These are phyloP conservation scores for Aspergillus proliferans DNA, from an alignment of 2,329 filamentous ascomycete genomes.

Conservation along the genomic window DNA sequence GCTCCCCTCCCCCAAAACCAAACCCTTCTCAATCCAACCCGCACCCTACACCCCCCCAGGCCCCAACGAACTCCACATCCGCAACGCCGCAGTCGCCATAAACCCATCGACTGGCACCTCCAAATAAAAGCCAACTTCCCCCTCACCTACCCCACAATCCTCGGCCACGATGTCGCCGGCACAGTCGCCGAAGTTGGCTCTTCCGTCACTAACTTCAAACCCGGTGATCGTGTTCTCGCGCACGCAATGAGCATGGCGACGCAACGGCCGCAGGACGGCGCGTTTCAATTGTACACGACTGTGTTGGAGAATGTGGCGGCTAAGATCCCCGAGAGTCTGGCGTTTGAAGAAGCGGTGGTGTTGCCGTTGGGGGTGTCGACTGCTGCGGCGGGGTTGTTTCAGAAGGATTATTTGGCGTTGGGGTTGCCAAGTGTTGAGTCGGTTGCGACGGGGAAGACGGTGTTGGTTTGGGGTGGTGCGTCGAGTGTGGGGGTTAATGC, in stretches of 20 bases:
- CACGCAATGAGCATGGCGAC: conserved; percentile 11
- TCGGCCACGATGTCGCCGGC: conserved; percentile 15
- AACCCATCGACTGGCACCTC: conserved; percentile 30
- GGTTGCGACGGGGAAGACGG: not conserved
- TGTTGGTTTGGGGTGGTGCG: conserved; percentile 50
- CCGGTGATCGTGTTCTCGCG: conserved; percentile 25
- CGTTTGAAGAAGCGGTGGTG: conserved; percentile 24
- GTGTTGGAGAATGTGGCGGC: conserved; percentile 13
- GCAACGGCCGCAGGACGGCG: conserved; percentile 9
- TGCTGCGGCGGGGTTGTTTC: conserved; percentile 23
- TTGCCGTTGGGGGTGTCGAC: conserved; percentile 29
- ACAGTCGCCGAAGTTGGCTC: conserved; percentile 7
- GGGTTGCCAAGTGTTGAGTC: conserved; percentile 4
- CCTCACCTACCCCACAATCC: conserved; percentile 9
- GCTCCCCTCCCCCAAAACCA: conserved; percentile 8
- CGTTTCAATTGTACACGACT: conserved; percentile 28
- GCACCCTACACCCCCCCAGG: conserved; percentile 8
- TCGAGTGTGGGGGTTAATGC: conserved; percentile 41
- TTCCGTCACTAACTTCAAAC: conserved; percentile 8
- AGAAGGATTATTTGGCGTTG: conserved; percentile 18
- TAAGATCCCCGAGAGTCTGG: conserved; percentile 21
- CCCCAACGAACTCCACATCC: conserved; percentile 15
- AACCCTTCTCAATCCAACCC: conserved; percentile 12
- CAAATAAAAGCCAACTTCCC: conserved; percentile 13
- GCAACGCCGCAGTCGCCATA: conserved; percentile 19